Evolutionary conservation across 768 basidiomycete genomes (phyloP).

Genomic region (Arthromyces matolae): DNA sequence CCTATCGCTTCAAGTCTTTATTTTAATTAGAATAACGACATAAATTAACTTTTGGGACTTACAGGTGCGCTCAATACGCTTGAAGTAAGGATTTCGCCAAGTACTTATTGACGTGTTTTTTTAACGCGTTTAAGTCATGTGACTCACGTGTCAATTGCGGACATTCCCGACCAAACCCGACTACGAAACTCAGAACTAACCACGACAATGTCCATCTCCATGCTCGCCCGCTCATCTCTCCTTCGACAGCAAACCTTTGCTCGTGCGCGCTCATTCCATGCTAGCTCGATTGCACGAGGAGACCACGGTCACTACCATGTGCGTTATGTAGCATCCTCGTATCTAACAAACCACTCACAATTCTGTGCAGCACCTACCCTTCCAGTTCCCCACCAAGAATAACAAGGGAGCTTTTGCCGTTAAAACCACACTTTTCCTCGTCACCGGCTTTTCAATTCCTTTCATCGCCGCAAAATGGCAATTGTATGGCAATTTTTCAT

Average conservation of each 20-base stretch:
- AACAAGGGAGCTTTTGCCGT: slow-evolving; percentile 48
- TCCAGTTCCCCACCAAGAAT: slow-evolving; percentile 48
- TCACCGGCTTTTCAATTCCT: slow-evolving; percentile 61
- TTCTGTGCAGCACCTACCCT: slow-evolving; percentile 49
- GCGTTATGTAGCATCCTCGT: slow-evolving; percentile 21
- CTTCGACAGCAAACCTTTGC: slow-evolving; percentile 35
- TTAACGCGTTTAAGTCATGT: neutral
- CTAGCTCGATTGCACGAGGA: slow-evolving; percentile 40
- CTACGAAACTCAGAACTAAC: neutral
- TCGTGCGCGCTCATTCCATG: slow-evolving; percentile 36
- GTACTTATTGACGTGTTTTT: too few species aligned
- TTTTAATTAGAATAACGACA: too few species aligned
- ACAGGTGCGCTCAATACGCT: too few species aligned
- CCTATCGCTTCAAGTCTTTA: too few species aligned
- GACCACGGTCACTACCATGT: slow-evolving; percentile 59
- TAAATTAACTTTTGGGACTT: too few species aligned
- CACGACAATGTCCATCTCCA: slow-evolving; percentile 34
- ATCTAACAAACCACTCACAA: slow-evolving; percentile 4
- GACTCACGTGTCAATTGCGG: slow-evolving; percentile 6
- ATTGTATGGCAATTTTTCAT: slow-evolving; percentile 48
- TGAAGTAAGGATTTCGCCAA: too few species aligned
- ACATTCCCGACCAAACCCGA: slow-evolving; percentile 15
- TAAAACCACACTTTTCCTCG: slow-evolving; percentile 47
- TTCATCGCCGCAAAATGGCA: slow-evolving; percentile 60
- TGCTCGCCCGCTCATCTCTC: slow-evolving; percentile 38